A percentile compares a stretch with the other conserved stretches of the same genome.
These are phyloP conservation scores for Hypoxylon trugodes DNA, from an alignment of 495 filamentous ascomycete species.

Conservation along the genomic window DNA sequence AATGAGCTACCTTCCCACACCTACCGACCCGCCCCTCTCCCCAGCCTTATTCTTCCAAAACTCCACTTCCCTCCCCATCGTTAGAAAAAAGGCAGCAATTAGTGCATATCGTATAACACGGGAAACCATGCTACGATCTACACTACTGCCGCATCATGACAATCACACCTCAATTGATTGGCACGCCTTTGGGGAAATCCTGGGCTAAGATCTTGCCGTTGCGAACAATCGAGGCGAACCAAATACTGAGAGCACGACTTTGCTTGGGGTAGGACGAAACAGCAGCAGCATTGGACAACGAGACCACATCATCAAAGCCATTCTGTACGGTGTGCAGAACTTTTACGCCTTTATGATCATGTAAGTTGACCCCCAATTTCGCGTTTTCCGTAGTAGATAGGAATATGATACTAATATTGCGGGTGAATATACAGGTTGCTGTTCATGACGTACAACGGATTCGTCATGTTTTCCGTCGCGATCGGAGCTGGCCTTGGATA, in stretches of 20 bases:
- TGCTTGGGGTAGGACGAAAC: constrained; percentile 63
- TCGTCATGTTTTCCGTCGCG: constrained; percentile 92
- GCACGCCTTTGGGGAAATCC: constrained; percentile 35
- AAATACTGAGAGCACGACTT: constrained; percentile 64
- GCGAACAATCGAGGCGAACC: constrained; percentile 45
- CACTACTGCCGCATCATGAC: constrained; percentile 1
- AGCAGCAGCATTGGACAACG: constrained; percentile 61
- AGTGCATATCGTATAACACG: constrained; percentile 20
- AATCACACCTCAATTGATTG: constrained; percentile 12
- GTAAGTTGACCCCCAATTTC: constrained; percentile 64
- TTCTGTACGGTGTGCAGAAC: constrained; percentile 90
- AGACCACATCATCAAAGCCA: constrained; percentile 78
- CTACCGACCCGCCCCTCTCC: constrained; percentile 13
- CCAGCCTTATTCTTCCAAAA: background rate
- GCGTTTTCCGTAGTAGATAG: background rate
- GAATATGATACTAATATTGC: background rate
- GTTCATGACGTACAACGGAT: constrained; percentile 99
- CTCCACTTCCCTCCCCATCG: background rate
- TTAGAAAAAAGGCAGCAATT: background rate
- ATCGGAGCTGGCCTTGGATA: constrained; percentile 91
- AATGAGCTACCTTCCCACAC: background rate
- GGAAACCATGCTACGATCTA: constrained; percentile 2
- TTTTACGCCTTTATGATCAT: constrained; percentile 99
- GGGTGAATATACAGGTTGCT: constrained; percentile 71
- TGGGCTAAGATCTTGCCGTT: constrained; percentile 38